Base-by-base conservation (phyloP, 2,329 filamentous ascomycete species). In the Trichoderma aggressivum region DNA sequence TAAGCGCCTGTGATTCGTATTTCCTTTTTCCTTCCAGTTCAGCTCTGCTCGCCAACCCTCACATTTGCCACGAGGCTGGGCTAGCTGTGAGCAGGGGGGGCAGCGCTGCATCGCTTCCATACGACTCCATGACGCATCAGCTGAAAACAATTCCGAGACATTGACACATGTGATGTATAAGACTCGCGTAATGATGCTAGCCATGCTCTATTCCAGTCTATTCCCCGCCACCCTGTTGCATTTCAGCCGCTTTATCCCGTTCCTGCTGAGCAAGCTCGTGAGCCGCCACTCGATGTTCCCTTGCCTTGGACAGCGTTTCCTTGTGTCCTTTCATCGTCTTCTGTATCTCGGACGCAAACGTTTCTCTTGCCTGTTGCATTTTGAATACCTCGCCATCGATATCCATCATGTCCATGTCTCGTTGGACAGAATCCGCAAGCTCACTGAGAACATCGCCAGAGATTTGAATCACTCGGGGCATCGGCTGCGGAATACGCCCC, bases 301-400 rank as follows among this genome's bases (percentile, higher is more conserved):
- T 30, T 14, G 24, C 47, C 50, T 58, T 18, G 1, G 26, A 28
- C 5, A 56, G 39, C 12, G 68, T 21, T n/a, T 28, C 12, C 11
- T 11, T 18, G n/a, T 65, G 60, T 7, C 21, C n/a, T 10, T 39
- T 10, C 8, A 59, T 64, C 11, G 26, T 14, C 0, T 34, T 1
- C 2, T 59, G 16, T 28, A 64, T 55, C 21, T 56, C 50, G 10
- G 8, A 24, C 1, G 43, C 18, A 12, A 53, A 11, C 3, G 24
- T 18, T 12, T 24, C 24, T 28, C n/a, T 34, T n/a, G 28, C 10
- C 2, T 61, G 47, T 1, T 58, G 32, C 0, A 10, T 30, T 26
- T 65, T 30, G 8, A 26, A 12, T 7, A 3, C 74, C 5, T 76
- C 39, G 14, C 72, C 58, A 28, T 50, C 58, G 24, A 50, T n/a